Evolutionary conservation across 768 basidiomycete species (phyloP), one percentile per base, ranked within the genome.

Genomic region (Collybia mongolica): DNA sequence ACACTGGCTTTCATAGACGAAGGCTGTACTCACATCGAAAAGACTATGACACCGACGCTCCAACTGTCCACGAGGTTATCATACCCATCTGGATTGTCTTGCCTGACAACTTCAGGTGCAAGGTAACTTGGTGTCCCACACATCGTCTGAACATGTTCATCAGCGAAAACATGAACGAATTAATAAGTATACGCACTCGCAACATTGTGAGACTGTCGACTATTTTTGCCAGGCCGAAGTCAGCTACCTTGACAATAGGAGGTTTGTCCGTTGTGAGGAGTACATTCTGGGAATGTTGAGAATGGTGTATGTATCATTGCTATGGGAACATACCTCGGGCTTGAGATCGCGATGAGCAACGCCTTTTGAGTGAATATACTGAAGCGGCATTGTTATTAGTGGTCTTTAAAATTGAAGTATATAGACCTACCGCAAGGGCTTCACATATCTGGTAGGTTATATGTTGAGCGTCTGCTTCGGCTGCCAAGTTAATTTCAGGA

Each of bases 91-190:
- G 75, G 68, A 38, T 77, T 72, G 39, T 74, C 66, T 54, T 87
- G 85, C 54, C 71, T 72, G 43, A 98, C 88, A 26, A 99, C 92
- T 58, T 98, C 95, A 1, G 93, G 93, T 1, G 93, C 94, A 5
- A 97, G 83, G 64, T 98, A 98, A 56, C 83, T 85, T 0, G 96
- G 96, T 0, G 97, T 99, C 3, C 96, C 96, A 59, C 96, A 98
- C 89, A 95, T 92, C 0, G 95, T 96, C 83, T 90, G 60, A 14
- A 48, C 20, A 36, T 28, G 12, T 44, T 18, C 15, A 12, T 22
- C 39, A 23, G 20, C 17, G 20, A 32, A 17, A 11, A 12, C 18
- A 12, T 48, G 45, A 15, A 11, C 35, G 35, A 44, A 14, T 19
- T 17, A 36, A 36, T 23, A 35, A 12, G 19, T 4, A 44, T 22